Evolutionary conservation across 129 eudicot genomes (phyloP).

Genomic region (Silybum marianum): DNA sequence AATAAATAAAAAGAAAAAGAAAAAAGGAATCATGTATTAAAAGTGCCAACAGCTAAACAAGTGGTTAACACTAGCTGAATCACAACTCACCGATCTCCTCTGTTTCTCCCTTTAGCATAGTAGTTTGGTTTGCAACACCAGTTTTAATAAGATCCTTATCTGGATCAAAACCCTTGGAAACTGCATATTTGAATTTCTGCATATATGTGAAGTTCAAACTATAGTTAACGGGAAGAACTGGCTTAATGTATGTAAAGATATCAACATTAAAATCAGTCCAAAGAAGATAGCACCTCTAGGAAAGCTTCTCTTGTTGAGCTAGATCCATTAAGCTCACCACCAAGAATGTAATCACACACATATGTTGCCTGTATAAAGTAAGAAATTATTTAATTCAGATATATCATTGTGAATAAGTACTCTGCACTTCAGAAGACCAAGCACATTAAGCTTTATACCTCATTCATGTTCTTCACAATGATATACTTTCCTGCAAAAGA

Average conservation of each 20-base stretch:
- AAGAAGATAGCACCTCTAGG: constrained; percentile 51
- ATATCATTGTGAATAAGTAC: constrained; percentile 3
- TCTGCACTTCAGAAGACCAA: constrained; percentile 5
- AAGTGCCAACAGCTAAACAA: neutral
- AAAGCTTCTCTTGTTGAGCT: constrained; percentile 95
- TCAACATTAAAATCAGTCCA: neutral
- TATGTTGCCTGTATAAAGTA: constrained; percentile 69
- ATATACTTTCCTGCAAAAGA: constrained; percentile 91
- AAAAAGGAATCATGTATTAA: neutral
- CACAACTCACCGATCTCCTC: constrained; percentile 80
- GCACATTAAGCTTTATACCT: constrained; percentile 51
- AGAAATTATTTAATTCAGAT: neutral
- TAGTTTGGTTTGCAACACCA: constrained; percentile 97
- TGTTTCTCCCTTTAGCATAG: constrained; percentile 99
- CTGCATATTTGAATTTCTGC: constrained; percentile 93
- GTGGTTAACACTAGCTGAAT: neutral
- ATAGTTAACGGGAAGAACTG: constrained; percentile 5
- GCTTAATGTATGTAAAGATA: neutral
- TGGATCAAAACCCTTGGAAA: constrained; percentile 93
- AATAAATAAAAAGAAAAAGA: neutral
- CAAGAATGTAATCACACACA: constrained; percentile 97
- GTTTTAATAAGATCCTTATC: constrained; percentile 74
- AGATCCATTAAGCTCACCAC: constrained; percentile 86
- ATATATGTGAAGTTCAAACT: constrained; percentile 22
- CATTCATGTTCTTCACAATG: constrained; percentile 82